Percentiles rank a stretch among this genome's conserved stretches.
Conservation (phyloP, 345 rosid genomes). For the Brassica carinata region DNA sequence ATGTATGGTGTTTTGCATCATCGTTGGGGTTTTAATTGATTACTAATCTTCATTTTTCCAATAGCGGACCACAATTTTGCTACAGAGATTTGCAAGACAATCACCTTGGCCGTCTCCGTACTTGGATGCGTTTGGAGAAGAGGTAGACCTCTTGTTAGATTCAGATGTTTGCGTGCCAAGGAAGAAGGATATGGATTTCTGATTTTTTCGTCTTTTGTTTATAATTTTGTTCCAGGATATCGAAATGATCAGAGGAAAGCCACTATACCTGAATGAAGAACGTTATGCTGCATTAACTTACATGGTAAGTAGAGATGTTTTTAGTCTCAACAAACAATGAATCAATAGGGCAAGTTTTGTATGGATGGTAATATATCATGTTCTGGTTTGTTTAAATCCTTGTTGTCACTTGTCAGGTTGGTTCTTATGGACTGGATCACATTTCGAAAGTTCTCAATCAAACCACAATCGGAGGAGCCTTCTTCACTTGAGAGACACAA, state of each 20-base stretch:
- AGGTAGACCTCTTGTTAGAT: constrained; percentile 47
- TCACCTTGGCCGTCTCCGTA: constrained; percentile 95
- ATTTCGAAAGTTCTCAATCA: constrained; percentile 79
- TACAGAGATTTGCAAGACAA: constrained; percentile 79
- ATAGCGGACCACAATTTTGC: constrained; percentile 80
- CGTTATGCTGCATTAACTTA: constrained; percentile 84
- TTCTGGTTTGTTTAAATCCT: neutral
- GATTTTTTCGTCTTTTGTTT: neutral
- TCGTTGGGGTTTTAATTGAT: constrained; percentile 14
- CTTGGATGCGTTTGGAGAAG: constrained; percentile 96
- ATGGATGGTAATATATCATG: constrained; percentile 9
- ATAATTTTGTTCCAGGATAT: constrained; percentile 56
- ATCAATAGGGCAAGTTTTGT: neutral
- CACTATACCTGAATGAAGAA: constrained; percentile 86
- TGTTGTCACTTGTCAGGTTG: constrained; percentile 73
- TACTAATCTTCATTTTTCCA: constrained; percentile 2
- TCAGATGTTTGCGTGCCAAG: neutral
- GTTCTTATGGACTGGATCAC: constrained; percentile 88
- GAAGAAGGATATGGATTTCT: neutral
- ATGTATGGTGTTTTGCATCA: constrained; percentile 15
- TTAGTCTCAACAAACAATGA: neutral
- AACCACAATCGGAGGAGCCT: constrained; percentile 63
- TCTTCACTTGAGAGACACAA: constrained; percentile 39
- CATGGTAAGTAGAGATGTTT: constrained; percentile 59
- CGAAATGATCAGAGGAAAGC: constrained; percentile 80